phyloP scores from a whole-genome alignment of 1,284 basidiomycete genomes.

The Pseudomicrostroma phylloplanum region DNA sequence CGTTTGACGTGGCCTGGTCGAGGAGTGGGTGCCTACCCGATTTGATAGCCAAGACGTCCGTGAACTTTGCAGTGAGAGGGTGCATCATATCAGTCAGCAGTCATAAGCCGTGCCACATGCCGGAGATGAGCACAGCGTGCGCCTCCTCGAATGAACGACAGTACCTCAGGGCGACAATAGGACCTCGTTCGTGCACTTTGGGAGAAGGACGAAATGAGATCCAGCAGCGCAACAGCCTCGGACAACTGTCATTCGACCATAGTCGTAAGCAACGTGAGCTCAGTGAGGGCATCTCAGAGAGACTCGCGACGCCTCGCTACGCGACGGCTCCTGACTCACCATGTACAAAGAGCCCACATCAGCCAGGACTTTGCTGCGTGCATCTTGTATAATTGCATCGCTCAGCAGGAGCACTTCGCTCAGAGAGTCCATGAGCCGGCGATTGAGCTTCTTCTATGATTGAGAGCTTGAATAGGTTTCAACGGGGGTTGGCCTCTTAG shows the following conservation, averaged over 20 bases:
- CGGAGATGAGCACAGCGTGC: too few relatives aligned
- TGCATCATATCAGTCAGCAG: too few relatives aligned
- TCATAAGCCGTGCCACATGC: too few relatives aligned
- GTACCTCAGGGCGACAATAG: conserved; percentile 7
- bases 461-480: too few relatives aligned
- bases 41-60: conserved; percentile 41
- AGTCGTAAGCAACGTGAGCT: too few relatives aligned
- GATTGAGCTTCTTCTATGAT: conserved; percentile 14
- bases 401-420: conserved; percentile 56
- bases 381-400: conserved; percentile 52
- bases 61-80: conserved; percentile 19
- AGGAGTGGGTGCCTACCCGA: conserved; percentile 58
- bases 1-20: conserved; percentile 55
- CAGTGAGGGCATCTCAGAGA: conserved; percentile 10
- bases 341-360: conserved; percentile 30
- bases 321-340: conserved; percentile 11
- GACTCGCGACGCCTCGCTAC: background rate
- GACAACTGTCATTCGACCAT: conserved; percentile 14
- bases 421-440: conserved; percentile 11
- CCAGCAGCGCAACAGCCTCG: conserved; percentile 34
- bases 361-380: conserved; percentile 22
- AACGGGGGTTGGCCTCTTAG: too few relatives aligned
- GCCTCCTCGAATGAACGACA: too few relatives aligned
- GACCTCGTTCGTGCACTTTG: conserved; percentile 21
- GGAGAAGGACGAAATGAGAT: conserved; percentile 32